Evolutionary conservation across 495 filamentous ascomycete genomes (phyloP), one percentile per base, ranked within the genome.

Genomic region (Articulospora tetracladia): DNA sequence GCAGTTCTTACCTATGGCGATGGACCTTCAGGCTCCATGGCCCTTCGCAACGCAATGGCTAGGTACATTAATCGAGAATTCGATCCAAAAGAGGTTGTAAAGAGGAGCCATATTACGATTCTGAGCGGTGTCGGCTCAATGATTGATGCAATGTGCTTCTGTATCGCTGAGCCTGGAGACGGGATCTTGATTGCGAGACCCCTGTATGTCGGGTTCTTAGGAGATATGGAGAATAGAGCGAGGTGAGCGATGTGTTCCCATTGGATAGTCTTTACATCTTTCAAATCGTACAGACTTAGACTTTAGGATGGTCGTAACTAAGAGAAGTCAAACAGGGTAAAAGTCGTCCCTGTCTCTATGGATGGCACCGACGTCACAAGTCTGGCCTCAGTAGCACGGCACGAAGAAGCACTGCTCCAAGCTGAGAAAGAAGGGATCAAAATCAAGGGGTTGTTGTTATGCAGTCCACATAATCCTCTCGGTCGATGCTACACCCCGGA

Each of bases 381-480:
- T 22, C 27, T 55, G 3, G n/a, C 26, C 32, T 28, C 32, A n/a
- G 19, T 36, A 15, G 30, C 20, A 4, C 10, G 36, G 23, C 41
- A 49, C 34, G 51, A 58, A 25, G 30, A 61, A n/a, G 52, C 50
- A 4, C 25, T 48, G 15, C 46, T 22, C 3, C 32, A 30, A 32
- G 58, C 58, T 4, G 46, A 24, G 32, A 49, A 30, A 10, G 22
- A 55, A 6, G 50, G 39, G 7, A 19, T 44, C 39, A 44, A 44
- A 19, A 44, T 44, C n/a, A 44, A 44, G n/a, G 39, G 39, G 3
- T 17, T 44, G 17, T n/a, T 44, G 39, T 17, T 44, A 19, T 61
- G 28, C 22, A 55, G 32, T 39, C 58, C 58, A 1, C 58, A 61
- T 34, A 61, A 61, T 41, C 58, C 58, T 1, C 24, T 61, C 12